Evolutionary conservation across 106 monocot genomes (phyloP).

Genomic region (Triglochin maritima): DNA sequence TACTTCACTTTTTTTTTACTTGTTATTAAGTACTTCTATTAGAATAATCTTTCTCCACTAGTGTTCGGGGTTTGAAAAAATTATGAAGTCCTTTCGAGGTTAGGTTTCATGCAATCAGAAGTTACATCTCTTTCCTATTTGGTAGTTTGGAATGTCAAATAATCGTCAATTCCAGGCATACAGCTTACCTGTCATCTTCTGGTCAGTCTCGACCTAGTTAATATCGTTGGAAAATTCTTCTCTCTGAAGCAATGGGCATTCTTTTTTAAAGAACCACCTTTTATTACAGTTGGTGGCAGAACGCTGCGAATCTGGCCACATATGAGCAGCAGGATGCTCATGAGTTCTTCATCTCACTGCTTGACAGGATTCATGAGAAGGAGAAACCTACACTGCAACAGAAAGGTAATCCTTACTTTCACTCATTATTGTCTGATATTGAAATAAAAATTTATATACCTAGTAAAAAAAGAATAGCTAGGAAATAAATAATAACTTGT

Average conservation of each 20-base stretch:
- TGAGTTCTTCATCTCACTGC: conserved; percentile 62
- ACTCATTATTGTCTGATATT: not conserved
- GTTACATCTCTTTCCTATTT: not conserved
- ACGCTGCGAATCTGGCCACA: conserved; percentile 46
- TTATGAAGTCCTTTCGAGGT: too few relatives aligned
- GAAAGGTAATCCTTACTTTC: conserved; percentile 24
- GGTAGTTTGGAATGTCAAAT: not conserved
- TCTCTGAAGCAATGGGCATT: not conserved
- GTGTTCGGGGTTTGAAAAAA: too few relatives aligned
- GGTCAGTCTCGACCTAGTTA: not conserved
- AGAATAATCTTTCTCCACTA: too few relatives aligned
- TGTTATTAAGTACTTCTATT: too few relatives aligned
- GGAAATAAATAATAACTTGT: too few relatives aligned
- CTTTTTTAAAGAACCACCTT: not conserved
- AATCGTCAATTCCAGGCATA: not conserved
- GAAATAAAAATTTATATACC: too few relatives aligned
- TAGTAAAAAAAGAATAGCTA: too few relatives aligned
- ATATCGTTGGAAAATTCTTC: not conserved
- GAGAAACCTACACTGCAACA: conserved; percentile 24
- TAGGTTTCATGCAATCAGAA: too few relatives aligned
- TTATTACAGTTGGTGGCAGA: conserved; percentile 62
- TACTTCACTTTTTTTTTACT: too few relatives aligned
- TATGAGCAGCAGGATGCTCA: conserved; percentile 77
- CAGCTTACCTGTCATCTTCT: not conserved
- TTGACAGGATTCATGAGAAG: conserved; percentile 61